Conservation (phyloP, 192 early-diverging fungal species). For the Radiomyces spectabilis region DNA sequence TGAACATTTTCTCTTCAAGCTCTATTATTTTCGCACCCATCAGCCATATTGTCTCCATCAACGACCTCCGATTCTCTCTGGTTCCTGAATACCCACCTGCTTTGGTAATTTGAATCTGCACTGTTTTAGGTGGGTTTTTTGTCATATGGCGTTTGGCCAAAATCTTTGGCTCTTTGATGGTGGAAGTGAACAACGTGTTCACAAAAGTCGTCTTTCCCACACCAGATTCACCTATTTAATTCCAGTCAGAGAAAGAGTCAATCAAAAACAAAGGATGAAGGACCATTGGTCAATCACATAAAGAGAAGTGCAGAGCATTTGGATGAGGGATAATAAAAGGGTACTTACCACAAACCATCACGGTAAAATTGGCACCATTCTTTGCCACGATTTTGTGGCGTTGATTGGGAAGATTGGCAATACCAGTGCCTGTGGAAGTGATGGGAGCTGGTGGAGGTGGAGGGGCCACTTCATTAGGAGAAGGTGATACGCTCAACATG, state of each 20-base stretch:
- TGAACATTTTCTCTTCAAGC: conserved; percentile 98
- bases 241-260: background rate
- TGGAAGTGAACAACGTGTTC: conserved; percentile 96
- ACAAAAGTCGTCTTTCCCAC: conserved; percentile 98
- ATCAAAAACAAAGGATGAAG: background rate
- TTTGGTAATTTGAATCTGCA: conserved; percentile 94
- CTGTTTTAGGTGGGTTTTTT: conserved; percentile 88
- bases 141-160: conserved; percentile 60
- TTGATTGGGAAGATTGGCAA: conserved; percentile 98
- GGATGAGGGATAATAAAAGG: too few relatives aligned
- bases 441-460: conserved; percentile 17
- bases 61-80: background rate
- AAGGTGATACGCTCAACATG: conserved; percentile 18
- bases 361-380: conserved; percentile 90
- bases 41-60: too few relatives aligned
- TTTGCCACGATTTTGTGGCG: conserved; percentile 96
- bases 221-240: conserved; percentile 83
- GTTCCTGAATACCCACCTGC: conserved; percentile 53
- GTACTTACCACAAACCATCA: conserved; percentile 89
- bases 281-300: background rate
- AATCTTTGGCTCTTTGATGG: conserved; percentile 89
- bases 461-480: conserved; percentile 30
- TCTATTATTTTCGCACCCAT: too few relatives aligned
- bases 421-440: conserved; percentile 70
- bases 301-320: background rate